Base-by-base conservation (phyloP, 2,329 filamentous ascomycete genomes). In the Ophiosphaerella korrae region DNA sequence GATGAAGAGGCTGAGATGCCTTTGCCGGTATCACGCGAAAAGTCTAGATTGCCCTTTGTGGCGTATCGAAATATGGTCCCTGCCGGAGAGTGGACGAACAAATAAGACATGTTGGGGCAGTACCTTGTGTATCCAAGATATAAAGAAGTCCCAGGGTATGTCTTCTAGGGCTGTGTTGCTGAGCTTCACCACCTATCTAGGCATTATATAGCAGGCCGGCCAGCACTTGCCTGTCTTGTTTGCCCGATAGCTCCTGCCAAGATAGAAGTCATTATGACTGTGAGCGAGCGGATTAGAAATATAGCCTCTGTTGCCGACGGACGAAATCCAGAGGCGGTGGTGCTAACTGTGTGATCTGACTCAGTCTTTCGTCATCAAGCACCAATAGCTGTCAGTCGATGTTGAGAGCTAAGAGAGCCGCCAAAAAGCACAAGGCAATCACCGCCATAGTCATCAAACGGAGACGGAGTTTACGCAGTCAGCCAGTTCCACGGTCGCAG, bases 41-140 rank as follows among this genome's bases (percentile, higher is more conserved):
- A 66, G 38, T 62, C 57, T 26, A 66, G 56, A 38, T 55, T 64
- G 37, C 62, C 53, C 31, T 66, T 45, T 33, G 52, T 61, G 23
- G 52, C 45, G 41, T 63, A 64, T 29, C 58, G 63, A 4, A 50
- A 32, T 12, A 54, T 14, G 1, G 60, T 63, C 8, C 63, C 63
- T 2, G 62, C 46, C 3, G 53, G 42, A 2, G 60, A 63, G 36
- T 66, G 62, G 14, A 48, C 43, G 26, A 66, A 57, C 4, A 66
- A 43, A 36, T 63, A 62, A 5, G 60, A 55, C 63, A 66, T 66
- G 21, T 11, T 55, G 48, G 11, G 23, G 14, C 16, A n/a, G 7
- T n/a, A 12, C 26, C 26, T 29, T 11, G 11, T 29, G 6, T 29
- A 29, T 7, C 11, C 26, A 29, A 29, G 26, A 11, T 29, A 11